phyloP scores from a whole-genome alignment of 2,329 filamentous ascomycete genomes.

The Fusarium guadeloupense region DNA sequence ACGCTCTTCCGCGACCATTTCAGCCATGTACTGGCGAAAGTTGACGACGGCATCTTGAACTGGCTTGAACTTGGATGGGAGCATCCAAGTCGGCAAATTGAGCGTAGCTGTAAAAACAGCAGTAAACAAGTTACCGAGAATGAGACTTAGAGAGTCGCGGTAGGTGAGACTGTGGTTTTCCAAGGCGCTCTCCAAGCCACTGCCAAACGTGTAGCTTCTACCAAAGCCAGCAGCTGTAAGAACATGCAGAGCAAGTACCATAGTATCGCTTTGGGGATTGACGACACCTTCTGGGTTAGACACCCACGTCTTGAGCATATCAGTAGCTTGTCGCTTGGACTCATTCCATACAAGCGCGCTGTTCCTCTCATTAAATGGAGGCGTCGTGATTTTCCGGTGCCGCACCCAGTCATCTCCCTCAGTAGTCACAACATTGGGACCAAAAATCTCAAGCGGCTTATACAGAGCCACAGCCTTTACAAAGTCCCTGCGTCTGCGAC shows the following conservation, averaged over 20 bases:
- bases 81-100: conserved; percentile 18
- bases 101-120: conserved; percentile 28
- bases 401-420: conserved; percentile 35
- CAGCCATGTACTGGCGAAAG: conserved; percentile 35
- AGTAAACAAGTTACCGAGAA: conserved; percentile 30
- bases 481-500: conserved; percentile 30
- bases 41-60: conserved; percentile 29
- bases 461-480: conserved; percentile 33
- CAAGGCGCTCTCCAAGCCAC: conserved; percentile 8
- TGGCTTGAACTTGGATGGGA: conserved; percentile 27
- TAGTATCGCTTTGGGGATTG: conserved; percentile 29
- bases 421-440: conserved; percentile 32
- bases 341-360: conserved; percentile 34
- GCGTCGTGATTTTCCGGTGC: conserved; percentile 31
- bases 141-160: conserved; percentile 22
- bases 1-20: conserved; percentile 30
- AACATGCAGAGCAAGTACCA: conserved; percentile 34
- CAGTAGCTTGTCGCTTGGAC: conserved; percentile 20
- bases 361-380: conserved; percentile 36
- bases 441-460: conserved; percentile 35
- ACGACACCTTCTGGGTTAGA: conserved; percentile 19
- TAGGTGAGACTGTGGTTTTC: conserved; percentile 32
- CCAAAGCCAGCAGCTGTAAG: conserved; percentile 36
- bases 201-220: conserved; percentile 29
- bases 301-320: conserved; percentile 33